These are phyloP conservation scores for Rhizoclosmatium globosum DNA, from an alignment of 192 early-diverging fungal genomes.

Conservation along the genomic window DNA sequence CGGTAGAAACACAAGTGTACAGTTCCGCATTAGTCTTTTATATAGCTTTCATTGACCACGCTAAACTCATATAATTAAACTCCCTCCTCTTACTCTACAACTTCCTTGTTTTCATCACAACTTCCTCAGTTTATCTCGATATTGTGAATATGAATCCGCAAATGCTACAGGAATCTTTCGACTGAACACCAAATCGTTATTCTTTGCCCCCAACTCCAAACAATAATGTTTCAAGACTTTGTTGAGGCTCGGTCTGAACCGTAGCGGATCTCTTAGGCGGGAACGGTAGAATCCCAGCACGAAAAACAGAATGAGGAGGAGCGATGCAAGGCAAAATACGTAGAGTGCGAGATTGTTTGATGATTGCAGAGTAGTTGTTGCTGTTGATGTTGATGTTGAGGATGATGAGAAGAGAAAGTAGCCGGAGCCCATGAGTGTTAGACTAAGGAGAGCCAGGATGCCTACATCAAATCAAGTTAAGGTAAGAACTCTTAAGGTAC, in stretches of 20 bases:
- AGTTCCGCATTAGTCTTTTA: too few relatives aligned
- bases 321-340: not conserved
- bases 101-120: not conserved
- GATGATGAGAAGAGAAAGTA: not conserved
- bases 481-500: not conserved
- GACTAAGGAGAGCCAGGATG: not conserved
- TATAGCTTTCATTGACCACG: too few relatives aligned
- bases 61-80: too few relatives aligned
- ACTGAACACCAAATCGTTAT: slow-evolving; percentile 17
- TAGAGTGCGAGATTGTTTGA: slow-evolving; percentile 12
- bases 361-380: not conserved
- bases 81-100: too few relatives aligned
- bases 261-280: slow-evolving; percentile 1
- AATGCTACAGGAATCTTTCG: slow-evolving; percentile 22
- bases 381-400: not conserved
- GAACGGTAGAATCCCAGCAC: slow-evolving; percentile 13
- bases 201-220: slow-evolving; percentile 1
- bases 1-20: too few relatives aligned
- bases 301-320: slow-evolving; percentile 8
- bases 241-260: slow-evolving; percentile 22
- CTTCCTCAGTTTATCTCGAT: not conserved
- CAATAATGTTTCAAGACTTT: slow-evolving; percentile 30
- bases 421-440: not conserved
- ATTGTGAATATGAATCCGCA: slow-evolving; percentile 2
- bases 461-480: not conserved